Evolutionary conservation across 169 alveolate genomes (phyloP).

Genomic region (Plasmodium gaboni): DNA sequence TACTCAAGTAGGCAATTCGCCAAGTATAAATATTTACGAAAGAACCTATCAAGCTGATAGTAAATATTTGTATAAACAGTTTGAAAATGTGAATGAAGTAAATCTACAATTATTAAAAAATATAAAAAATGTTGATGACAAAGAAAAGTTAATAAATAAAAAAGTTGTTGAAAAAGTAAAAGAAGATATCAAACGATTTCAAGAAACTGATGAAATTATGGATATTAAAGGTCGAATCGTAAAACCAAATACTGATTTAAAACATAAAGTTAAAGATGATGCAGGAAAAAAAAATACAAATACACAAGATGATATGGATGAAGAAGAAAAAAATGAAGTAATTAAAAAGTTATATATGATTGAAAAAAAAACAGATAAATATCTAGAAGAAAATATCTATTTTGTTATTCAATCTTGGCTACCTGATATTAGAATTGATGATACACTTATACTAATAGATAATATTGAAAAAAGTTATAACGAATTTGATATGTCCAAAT

Average conservation of each 20-base stretch:
- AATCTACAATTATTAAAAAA: slow-evolving; percentile 54
- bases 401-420: slow-evolving; percentile 64
- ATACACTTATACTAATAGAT: slow-evolving; percentile 51
- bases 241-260: neutral
- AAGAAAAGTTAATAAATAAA: slow-evolving; percentile 54
- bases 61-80: slow-evolving; percentile 10
- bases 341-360: slow-evolving; percentile 50
- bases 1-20: slow-evolving; percentile 37
- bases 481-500: slow-evolving; percentile 52
- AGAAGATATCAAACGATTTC: slow-evolving; percentile 58
- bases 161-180: slow-evolving; percentile 69
- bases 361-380: slow-evolving; percentile 68
- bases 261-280: slow-evolving; percentile 18
- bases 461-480: slow-evolving; percentile 57
- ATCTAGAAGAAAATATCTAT: slow-evolving; percentile 61
- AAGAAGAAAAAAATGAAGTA: slow-evolving; percentile 67
- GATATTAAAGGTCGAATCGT: slow-evolving; percentile 51
- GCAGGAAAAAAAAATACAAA: slow-evolving; percentile 1
- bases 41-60: slow-evolving; percentile 44
- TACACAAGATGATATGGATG: slow-evolving; percentile 43
- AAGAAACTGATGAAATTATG: slow-evolving; percentile 61
- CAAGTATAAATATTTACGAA: slow-evolving; percentile 49
- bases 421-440: slow-evolving; percentile 71
- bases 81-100: slow-evolving; percentile 75
- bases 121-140: slow-evolving; percentile 54